Evolutionary conservation across 768 basidiomycete species (phyloP).

Genomic region (Lactifluus hygrophoroides): DNA sequence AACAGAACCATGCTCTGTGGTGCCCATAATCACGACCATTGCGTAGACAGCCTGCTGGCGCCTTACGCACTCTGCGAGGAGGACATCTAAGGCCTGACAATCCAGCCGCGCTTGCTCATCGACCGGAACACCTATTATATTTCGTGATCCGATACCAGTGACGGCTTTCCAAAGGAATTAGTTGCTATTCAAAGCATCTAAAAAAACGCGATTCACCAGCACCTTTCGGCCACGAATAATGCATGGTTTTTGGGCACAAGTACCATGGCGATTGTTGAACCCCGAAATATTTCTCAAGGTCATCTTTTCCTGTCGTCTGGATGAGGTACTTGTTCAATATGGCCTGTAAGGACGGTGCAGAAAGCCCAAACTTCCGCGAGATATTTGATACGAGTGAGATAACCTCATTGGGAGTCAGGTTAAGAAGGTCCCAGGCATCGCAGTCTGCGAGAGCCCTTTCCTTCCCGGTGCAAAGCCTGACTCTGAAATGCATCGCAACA

Average conservation of each 20-base stretch:
- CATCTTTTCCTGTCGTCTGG: constrained; percentile 32
- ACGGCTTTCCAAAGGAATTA: constrained; percentile 26
- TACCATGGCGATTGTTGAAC: constrained; percentile 24
- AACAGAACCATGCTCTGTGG: constrained; percentile 37
- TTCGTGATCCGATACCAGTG: constrained; percentile 35
- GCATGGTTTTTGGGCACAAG: constrained; percentile 28
- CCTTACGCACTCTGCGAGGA: constrained; percentile 27
- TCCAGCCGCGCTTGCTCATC: constrained; percentile 33
- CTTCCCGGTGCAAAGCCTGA: constrained; percentile 24
- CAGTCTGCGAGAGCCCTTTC: constrained; percentile 27
- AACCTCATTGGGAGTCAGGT: constrained; percentile 29
- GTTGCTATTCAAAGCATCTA: background rate
- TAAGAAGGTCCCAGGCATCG: constrained; percentile 35
- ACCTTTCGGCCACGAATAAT: constrained; percentile 43
- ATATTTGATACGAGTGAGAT: constrained; percentile 32
- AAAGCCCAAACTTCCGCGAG: constrained; percentile 29
- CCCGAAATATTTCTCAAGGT: constrained; percentile 23
- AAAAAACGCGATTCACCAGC: constrained; percentile 28
- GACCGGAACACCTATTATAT: constrained; percentile 30
- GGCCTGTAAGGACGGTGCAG: constrained; percentile 26
- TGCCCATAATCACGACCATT: constrained; percentile 37
- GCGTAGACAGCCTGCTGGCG: constrained; percentile 32
- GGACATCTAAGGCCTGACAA: constrained; percentile 22
- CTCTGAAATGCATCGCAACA: constrained; percentile 28
- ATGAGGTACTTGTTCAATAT: constrained; percentile 29